Evolutionary conservation across 129 eudicot genomes (phyloP).

Genomic region (Centrapalus pauciflorus): DNA sequence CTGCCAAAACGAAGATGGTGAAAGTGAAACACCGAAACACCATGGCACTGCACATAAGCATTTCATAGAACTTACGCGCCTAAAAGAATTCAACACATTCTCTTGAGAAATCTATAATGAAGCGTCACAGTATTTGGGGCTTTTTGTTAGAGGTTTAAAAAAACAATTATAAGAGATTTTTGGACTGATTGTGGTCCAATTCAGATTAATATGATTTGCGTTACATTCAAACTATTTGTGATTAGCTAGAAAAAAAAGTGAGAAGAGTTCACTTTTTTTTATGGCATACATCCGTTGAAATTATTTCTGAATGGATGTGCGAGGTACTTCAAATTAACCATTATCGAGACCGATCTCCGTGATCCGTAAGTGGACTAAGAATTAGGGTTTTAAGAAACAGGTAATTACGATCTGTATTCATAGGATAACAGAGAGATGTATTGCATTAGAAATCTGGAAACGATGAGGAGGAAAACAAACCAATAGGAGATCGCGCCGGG

Average conservation of each 20-base stretch:
- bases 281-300: neutral
- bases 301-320: conserved; percentile 1
- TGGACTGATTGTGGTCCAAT: neutral
- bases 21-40: neutral
- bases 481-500: conserved; percentile 27
- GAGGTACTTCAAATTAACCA: neutral
- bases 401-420: neutral
- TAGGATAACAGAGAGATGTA: conserved; percentile 3
- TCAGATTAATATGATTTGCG: neutral
- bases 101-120: neutral
- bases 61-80: neutral
- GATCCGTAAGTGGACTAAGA: conserved; percentile 17
- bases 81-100: neutral
- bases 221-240: neutral
- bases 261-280: no score
- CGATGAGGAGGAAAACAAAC: conserved; percentile 13
- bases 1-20: neutral
- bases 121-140: neutral
- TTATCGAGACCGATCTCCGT: conserved; percentile 10
- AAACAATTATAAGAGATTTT: neutral
- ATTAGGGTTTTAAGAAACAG: conserved; percentile 21
- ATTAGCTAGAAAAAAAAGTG: neutral
- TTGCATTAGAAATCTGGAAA: conserved; percentile 11
- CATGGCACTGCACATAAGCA: conserved; percentile 13
- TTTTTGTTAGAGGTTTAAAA: neutral